A percentile compares a stretch with the other conserved stretches of the same genome.
Evolutionary conservation across 495 filamentous ascomycete genomes (phyloP).

Genomic region (Collariella sp.): DNA sequence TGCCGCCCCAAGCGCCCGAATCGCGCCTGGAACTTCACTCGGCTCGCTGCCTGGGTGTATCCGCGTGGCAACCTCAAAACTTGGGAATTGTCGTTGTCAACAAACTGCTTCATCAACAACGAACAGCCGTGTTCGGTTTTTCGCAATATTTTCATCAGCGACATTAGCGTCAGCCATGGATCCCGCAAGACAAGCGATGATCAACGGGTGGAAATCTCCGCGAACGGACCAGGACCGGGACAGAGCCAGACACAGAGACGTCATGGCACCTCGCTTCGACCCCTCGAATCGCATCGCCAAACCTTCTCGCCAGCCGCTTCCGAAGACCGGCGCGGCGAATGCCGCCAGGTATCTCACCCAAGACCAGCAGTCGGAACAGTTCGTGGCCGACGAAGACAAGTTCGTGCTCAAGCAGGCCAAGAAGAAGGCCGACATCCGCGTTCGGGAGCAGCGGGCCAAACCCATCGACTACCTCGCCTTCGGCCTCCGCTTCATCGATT

Average conservation of each 20-base stretch:
- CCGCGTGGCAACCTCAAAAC: too few species aligned
- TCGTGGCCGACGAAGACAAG: constrained; percentile 88
- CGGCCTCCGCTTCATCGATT: constrained; percentile 78
- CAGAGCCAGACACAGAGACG: constrained; percentile 30
- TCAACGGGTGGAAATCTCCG: constrained; percentile 35
- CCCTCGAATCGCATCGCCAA: constrained; percentile 39
- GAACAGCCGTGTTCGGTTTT: too few species aligned
- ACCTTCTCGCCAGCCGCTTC: constrained; percentile 25
- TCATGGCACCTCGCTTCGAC: constrained; percentile 40
- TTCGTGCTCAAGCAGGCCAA: constrained; percentile 97
- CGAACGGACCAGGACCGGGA: constrained; percentile 19
- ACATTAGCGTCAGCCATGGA: constrained; percentile 27
- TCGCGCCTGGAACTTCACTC: too few species aligned
- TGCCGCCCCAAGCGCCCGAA: too few species aligned
- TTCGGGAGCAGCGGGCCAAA: constrained; percentile 86
- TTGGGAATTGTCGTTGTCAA: too few species aligned
- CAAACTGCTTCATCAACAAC: too few species aligned
- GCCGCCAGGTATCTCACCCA: constrained; percentile 36
- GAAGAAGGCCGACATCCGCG: constrained; percentile 93
- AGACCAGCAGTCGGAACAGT: constrained; percentile 70
- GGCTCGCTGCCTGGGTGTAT: too few species aligned
- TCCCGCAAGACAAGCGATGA: constrained; percentile 42
- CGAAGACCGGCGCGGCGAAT: constrained; percentile 15
- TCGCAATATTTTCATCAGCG: too few species aligned
- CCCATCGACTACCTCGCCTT: constrained; percentile 95